Percentiles rank a stretch among this genome's conserved stretches.
These are phyloP conservation scores for Chrysoporthe deuterocubensis DNA, from an alignment of 2,329 filamentous ascomycete species.

Conservation along the genomic window DNA sequence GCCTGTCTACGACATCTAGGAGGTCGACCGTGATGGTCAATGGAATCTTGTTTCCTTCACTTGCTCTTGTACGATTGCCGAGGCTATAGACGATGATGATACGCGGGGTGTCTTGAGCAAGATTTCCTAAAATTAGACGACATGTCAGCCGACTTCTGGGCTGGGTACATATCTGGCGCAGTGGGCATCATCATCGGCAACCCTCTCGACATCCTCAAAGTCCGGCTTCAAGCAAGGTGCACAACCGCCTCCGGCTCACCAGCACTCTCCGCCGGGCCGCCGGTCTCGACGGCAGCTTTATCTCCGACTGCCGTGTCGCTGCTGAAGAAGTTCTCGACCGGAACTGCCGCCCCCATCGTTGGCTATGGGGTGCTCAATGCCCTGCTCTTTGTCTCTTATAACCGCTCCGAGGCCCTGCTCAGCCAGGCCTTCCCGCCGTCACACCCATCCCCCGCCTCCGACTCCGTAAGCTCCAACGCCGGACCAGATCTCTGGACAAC, in stretches of 20 bases:
- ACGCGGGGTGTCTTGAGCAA: background rate
- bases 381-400: constrained; percentile 88
- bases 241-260: constrained; percentile 22
- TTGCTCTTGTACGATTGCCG: too few relatives aligned
- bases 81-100: background rate
- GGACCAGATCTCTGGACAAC: constrained; percentile 65
- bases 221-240: constrained; percentile 74
- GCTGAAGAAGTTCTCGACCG: constrained; percentile 50
- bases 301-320: constrained; percentile 32
- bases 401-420: constrained; percentile 73
- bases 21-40: background rate
- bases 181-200: constrained; percentile 88
- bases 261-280: constrained; percentile 13
- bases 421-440: constrained; percentile 40
- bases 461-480: constrained; percentile 39
- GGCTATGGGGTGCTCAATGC: constrained; percentile 92
- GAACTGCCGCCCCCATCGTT: constrained; percentile 82
- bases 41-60: background rate
- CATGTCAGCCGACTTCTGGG: constrained; percentile 93
- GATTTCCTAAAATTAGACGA: background rate
- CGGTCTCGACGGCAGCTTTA: constrained; percentile 18
- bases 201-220: constrained; percentile 72
- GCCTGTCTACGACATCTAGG: background rate
- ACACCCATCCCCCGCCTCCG: constrained; percentile 16
- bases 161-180: constrained; percentile 86